phyloP scores from a whole-genome alignment of 371 early-diverging fungal species.

The Coemansia sp. region DNA sequence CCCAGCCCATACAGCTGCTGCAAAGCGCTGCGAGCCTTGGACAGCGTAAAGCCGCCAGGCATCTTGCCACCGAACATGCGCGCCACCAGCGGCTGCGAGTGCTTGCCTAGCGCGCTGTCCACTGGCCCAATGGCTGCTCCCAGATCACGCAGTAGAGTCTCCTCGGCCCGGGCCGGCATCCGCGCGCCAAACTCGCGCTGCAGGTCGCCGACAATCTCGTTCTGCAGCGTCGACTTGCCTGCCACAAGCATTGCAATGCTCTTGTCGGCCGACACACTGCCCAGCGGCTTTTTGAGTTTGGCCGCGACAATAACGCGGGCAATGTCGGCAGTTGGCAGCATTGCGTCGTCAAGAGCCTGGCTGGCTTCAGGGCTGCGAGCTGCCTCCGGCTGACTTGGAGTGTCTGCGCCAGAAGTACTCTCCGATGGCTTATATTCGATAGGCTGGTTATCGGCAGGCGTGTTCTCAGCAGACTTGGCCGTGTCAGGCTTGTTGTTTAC shows the following conservation, averaged over 20 bases:
- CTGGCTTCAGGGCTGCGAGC: conserved; percentile 4
- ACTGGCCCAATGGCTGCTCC: conserved; percentile 63
- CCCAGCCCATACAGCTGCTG: conserved; percentile 76
- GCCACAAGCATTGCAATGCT: conserved; percentile 93
- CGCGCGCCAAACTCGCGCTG: conserved; percentile 87
- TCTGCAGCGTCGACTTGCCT: conserved; percentile 95
- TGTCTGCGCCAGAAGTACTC: too few relatives aligned
- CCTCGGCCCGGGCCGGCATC: conserved; percentile 91
- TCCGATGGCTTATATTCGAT: too few relatives aligned
- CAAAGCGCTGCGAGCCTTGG: conserved; percentile 74
- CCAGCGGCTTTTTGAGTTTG: conserved; percentile 84
- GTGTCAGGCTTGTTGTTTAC: conserved; percentile 18
- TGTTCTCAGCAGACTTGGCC: conserved; percentile 51
- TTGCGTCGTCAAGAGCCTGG: conserved; percentile 57
- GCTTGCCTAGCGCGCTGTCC: conserved; percentile 80
- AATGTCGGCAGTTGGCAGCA: conserved; percentile 76
- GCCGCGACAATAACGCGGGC: conserved; percentile 79
- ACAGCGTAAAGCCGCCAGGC: conserved; percentile 90
- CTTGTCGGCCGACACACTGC: conserved; percentile 78
- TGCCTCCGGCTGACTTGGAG: conserved; percentile 37
- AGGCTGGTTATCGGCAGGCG: neutral
- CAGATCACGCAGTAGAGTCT: conserved; percentile 80
- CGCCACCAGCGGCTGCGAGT: conserved; percentile 71
- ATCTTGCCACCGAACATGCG: conserved; percentile 87
- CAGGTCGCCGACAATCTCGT: conserved; percentile 94